Percentiles rank a stretch among this genome's conserved stretches.
These are phyloP conservation scores for Nannochloropsis granulata DNA, from an alignment of 108 stramenopile species.

Conservation along the genomic window DNA sequence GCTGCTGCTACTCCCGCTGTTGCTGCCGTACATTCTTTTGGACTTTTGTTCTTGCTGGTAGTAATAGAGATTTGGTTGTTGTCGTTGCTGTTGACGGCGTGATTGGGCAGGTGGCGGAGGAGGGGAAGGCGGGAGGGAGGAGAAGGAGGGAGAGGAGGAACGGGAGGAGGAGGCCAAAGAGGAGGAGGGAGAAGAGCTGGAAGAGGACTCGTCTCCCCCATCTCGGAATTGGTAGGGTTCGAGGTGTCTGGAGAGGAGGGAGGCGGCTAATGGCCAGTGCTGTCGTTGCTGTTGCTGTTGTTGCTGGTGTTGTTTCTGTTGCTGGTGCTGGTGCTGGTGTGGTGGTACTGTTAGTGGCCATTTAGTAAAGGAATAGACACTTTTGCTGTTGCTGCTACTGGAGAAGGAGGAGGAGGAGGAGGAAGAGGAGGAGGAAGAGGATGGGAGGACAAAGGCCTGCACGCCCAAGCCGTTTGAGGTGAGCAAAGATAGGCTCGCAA, in stretches of 20 bases:
- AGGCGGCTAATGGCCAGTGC: not conserved
- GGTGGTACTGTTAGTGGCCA: too few species aligned
- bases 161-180: not conserved
- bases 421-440: not conserved
- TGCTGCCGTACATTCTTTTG: too few species aligned
- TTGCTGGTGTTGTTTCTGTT: too few species aligned
- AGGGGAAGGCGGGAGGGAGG: not conserved
- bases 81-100: too few species aligned
- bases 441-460: not conserved
- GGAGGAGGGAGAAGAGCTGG: not conserved
- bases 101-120: not conserved
- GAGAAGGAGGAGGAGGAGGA: not conserved
- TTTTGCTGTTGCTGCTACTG: not conserved
- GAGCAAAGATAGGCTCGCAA: not conserved
- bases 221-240: not conserved
- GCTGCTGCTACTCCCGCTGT: too few species aligned
- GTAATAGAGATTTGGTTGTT: too few species aligned
- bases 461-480: not conserved
- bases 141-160: not conserved
- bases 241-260: not conserved
- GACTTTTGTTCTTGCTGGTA: too few species aligned
- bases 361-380: not conserved
- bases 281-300: too few species aligned
- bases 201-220: not conserved
- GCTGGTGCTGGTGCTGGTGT: too few species aligned